These are phyloP conservation scores for Kregervanrija pseudodelftensis DNA, from an alignment of 805 yeast genomes.

Conservation along the genomic window DNA sequence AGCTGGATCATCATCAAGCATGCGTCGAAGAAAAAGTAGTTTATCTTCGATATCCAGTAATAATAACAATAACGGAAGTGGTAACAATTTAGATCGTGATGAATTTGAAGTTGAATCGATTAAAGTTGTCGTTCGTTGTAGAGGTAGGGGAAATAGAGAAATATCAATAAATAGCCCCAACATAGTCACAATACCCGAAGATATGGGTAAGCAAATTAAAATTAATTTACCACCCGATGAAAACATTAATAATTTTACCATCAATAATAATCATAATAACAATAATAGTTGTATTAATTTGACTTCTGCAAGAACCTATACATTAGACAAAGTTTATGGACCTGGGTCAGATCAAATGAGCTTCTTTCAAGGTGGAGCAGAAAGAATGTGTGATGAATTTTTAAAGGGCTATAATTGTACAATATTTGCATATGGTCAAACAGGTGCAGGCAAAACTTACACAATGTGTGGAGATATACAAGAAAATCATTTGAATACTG, in stretches of 20 bases:
- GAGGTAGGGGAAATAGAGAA: constrained; percentile 42
- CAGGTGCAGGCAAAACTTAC: constrained; percentile 55
- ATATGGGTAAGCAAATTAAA: constrained; percentile 8
- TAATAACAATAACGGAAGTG: neutral
- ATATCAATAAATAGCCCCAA: constrained; percentile 37
- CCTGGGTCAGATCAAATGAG: constrained; percentile 42
- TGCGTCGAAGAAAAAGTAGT: no score
- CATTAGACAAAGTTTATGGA: constrained; percentile 51
- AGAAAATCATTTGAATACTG: constrained; percentile 18
- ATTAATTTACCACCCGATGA: constrained; percentile 2
- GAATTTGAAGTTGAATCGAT: constrained; percentile 25
- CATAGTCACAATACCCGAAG: constrained; percentile 40
- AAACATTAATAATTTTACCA: neutral
- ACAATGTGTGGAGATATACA: constrained; percentile 48
- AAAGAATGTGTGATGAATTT: constrained; percentile 42
- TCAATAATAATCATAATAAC: constrained; percentile 1
- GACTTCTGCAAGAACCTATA: constrained; percentile 31
- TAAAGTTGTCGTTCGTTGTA: constrained; percentile 49
- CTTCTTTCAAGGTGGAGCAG: constrained; percentile 39
- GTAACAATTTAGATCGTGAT: neutral
- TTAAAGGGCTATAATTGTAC: constrained; percentile 47
- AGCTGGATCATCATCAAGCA: no score
- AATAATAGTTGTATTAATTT: constrained; percentile 4
- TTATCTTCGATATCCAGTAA: neutral
- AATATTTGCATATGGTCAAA: constrained; percentile 53